Evolutionary conservation across 2,329 filamentous ascomycete species (phyloP), one percentile per base, ranked within the genome.

Genomic region (Colletotrichum sansevieriae): DNA sequence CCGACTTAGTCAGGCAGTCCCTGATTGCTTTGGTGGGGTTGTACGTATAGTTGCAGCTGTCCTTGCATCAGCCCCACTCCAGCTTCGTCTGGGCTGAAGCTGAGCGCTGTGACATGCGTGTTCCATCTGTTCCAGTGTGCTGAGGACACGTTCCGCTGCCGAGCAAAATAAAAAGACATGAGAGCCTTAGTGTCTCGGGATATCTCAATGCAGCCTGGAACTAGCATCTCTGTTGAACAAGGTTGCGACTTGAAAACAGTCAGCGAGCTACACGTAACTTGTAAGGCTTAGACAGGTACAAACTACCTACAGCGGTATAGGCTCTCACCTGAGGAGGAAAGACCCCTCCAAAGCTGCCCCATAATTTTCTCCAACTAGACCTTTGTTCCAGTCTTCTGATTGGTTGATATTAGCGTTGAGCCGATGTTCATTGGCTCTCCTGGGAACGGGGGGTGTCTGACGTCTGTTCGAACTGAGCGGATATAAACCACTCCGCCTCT

Each of bases 191-290:
- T 29, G 29, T 8, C 29, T 29, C 29, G 29, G 29, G 29, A 29
- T 29, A 29, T 7, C 8, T 9, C 29, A 7, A 29, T 7, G 29
- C 29, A 29, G 29, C 29, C 29, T 29, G 29, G 2, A 29, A 29
- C 1, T 29, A 29, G 8, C 6, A 29, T 29, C 29, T 29, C 29
- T 29, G 8, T 29, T 29, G 29, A 29, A 29, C 7, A 29, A 7
- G 29, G 29, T 29, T 29, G 29, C 29, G 8, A 7, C 29, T 29
- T 7, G 47, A 57, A 18, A 46, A 25, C 7, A 18, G 15, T 20
- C 11, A 39, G 57, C 18, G 18, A 18, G 18, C 25, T 62, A 56
- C 63, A 65, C 57, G 33, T 65, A 54, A 55, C 52, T 29, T 29
- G 29, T 9, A 8, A 29, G 29, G 29, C 63, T 60, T 33, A 35